Percentiles rank a stretch among this genome's conserved stretches.
These are phyloP conservation scores for Arthrinium phaeospermum DNA, from an alignment of 2,329 filamentous ascomycete species.

Conservation along the genomic window DNA sequence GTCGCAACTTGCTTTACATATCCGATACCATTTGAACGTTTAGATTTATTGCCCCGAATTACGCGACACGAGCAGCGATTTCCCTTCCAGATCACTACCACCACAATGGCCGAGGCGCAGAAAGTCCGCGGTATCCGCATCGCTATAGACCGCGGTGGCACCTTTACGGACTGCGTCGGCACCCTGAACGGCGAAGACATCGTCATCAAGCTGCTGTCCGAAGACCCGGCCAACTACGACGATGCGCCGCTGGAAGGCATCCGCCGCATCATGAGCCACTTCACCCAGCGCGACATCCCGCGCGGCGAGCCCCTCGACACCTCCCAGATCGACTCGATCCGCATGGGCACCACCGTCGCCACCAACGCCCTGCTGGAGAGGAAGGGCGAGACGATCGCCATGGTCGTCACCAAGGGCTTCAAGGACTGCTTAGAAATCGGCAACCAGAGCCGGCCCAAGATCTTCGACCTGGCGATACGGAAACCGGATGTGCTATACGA, in stretches of 20 bases:
- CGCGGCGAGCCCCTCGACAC: slow-evolving; percentile 83
- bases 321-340: slow-evolving; percentile 83
- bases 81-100: not conserved
- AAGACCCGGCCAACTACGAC: slow-evolving; percentile 87
- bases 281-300: slow-evolving; percentile 76
- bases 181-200: slow-evolving; percentile 79
- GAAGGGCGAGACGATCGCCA: slow-evolving; percentile 86
- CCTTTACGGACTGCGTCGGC: slow-evolving; percentile 91
- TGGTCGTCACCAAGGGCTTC: slow-evolving; percentile 88
- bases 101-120: slow-evolving; percentile 41
- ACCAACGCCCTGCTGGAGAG: slow-evolving; percentile 90
- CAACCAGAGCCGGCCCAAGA: slow-evolving; percentile 86
- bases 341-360: slow-evolving; percentile 95
- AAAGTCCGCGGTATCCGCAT: slow-evolving; percentile 70
- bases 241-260: slow-evolving; percentile 94
- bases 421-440: slow-evolving; percentile 87
- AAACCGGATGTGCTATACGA: slow-evolving; percentile 90
- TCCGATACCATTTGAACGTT: not conserved
- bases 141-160: slow-evolving; percentile 81
- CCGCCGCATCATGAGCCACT: slow-evolving; percentile 80
- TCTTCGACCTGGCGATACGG: slow-evolving; percentile 87
- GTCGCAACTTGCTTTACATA: not conserved
- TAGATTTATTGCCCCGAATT: not conserved
- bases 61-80: not conserved
- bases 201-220: slow-evolving; percentile 86